These are phyloP conservation scores for Geranomyces variabilis DNA, from an alignment of 192 early-diverging fungal species.

Conservation along the genomic window DNA sequence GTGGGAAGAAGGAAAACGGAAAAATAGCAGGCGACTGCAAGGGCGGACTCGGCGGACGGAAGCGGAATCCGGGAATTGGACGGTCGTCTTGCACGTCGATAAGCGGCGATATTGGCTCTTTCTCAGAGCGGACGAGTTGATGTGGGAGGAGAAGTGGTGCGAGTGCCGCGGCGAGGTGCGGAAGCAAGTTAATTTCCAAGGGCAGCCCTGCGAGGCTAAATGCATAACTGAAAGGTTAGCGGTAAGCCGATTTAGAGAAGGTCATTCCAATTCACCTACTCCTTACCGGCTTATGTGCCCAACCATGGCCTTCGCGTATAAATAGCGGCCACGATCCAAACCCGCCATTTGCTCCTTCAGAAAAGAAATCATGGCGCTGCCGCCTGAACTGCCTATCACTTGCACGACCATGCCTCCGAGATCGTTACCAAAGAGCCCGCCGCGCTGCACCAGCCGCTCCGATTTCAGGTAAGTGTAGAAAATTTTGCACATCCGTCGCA, in stretches of 20 bases:
- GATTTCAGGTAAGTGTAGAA: neutral
- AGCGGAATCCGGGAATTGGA: slow-evolving; percentile 6
- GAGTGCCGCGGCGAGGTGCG: neutral
- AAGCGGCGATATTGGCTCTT: neutral
- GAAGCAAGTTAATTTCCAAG: neutral
- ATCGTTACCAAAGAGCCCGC: neutral
- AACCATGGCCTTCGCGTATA: slow-evolving; percentile 8
- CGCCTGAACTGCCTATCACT: neutral
- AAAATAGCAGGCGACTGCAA: neutral
- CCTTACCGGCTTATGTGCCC: slow-evolving; percentile 7
- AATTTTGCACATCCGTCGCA: neutral
- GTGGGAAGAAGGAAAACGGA: neutral
- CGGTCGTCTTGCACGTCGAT: neutral
- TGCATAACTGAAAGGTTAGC: neutral
- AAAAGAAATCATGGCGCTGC: too few relatives aligned
- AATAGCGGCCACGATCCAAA: neutral
- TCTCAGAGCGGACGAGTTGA: neutral
- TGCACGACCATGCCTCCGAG: neutral
- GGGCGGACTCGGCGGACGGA: neutral
- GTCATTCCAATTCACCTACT: too few relatives aligned
- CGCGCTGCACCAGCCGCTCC: neutral
- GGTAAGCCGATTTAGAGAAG: too few relatives aligned
- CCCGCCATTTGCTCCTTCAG: neutral
- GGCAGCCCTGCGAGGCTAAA: neutral
- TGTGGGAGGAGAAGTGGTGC: neutral